A percentile compares a stretch with the other conserved stretches of the same genome.
Conservation (phyloP, 2,329 filamentous ascomycete species). For the Meredithiella fracta region DNA sequence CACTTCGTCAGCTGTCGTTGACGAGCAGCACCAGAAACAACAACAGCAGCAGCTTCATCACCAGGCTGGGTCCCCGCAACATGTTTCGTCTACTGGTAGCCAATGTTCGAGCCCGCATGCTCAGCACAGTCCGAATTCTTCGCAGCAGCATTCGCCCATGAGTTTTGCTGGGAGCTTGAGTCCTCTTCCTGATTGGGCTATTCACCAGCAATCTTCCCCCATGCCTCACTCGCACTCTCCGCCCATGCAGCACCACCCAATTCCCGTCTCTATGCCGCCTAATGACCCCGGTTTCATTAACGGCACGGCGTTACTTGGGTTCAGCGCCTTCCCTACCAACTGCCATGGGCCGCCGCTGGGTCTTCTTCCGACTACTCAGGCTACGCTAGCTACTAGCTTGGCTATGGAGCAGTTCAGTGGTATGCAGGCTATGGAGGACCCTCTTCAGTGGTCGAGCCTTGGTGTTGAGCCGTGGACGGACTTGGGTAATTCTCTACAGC, state of each 20-base stretch:
- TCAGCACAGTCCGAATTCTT: constrained; percentile 22
- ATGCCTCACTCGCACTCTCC: constrained; percentile 24
- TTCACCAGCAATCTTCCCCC: constrained; percentile 33
- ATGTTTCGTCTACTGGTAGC: constrained; percentile 21
- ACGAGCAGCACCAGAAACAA: constrained; percentile 11
- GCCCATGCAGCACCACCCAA: constrained; percentile 26
- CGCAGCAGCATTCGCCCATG: constrained; percentile 39
- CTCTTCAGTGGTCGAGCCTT: constrained; percentile 41
- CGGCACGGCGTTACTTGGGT: constrained; percentile 39
- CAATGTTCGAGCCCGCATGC: constrained; percentile 36
- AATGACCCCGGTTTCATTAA: constrained; percentile 31
- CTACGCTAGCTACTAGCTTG: constrained; percentile 40
- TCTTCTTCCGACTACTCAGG: constrained; percentile 48
- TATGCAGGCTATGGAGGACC: constrained; percentile 40
- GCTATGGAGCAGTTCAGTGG: constrained; percentile 44
- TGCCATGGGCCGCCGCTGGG: constrained; percentile 42
- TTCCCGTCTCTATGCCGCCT: constrained; percentile 10
- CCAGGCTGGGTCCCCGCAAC: constrained; percentile 17
- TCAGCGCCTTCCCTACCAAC: constrained; percentile 33
- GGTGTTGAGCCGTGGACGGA: constrained; percentile 66
- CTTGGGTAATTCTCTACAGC: constrained; percentile 46
- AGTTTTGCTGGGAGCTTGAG: constrained; percentile 23
- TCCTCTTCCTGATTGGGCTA: constrained; percentile 42
- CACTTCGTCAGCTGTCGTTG: constrained; percentile 32
- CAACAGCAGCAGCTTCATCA: constrained; percentile 25